These are phyloP conservation scores for Seminavis robusta DNA, from an alignment of 108 stramenopile species.

Conservation along the genomic window DNA sequence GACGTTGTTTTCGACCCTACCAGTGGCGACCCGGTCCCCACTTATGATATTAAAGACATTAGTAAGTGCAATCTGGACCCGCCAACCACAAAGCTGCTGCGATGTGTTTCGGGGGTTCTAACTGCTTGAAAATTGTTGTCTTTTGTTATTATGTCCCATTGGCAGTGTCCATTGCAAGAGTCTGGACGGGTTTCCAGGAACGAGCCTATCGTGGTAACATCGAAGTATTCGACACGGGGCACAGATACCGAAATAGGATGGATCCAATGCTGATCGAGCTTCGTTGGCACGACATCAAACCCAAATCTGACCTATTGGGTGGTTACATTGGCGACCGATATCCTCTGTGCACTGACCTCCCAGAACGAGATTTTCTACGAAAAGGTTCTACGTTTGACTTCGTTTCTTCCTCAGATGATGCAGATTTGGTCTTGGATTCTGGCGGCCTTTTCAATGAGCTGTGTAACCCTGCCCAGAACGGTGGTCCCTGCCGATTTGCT, in stretches of 20 bases:
- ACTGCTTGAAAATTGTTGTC: too few species aligned
- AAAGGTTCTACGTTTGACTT: conserved; percentile 44
- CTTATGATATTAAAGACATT: conserved; percentile 49
- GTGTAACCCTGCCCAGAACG: too few species aligned
- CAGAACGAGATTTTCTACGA: conserved; percentile 45
- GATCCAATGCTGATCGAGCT: conserved; percentile 37
- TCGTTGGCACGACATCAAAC: conserved; percentile 25
- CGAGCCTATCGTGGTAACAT: conserved; percentile 25
- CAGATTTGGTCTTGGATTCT: too few species aligned
- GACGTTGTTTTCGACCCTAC: conserved; percentile 35
- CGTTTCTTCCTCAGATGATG: conserved; percentile 19
- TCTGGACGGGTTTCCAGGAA: conserved; percentile 41
- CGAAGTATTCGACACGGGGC: conserved; percentile 18
- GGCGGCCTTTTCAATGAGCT: too few species aligned
- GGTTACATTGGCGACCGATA: conserved; percentile 69
- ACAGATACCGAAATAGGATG: conserved; percentile 12
- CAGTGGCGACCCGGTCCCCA: conserved; percentile 23
- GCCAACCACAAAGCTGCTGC: too few species aligned
- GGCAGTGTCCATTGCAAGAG: conserved; percentile 30
- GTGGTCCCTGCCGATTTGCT: conserved; percentile 28
- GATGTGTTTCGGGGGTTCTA: too few species aligned
- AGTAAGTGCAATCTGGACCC: too few species aligned
- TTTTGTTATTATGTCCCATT: too few species aligned
- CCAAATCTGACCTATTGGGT: conserved; percentile 45
- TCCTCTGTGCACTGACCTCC: conserved; percentile 45